Evolutionary conservation across 176 grass and related monocot genomes (phyloP).

Genomic region (Areca catechu): DNA sequence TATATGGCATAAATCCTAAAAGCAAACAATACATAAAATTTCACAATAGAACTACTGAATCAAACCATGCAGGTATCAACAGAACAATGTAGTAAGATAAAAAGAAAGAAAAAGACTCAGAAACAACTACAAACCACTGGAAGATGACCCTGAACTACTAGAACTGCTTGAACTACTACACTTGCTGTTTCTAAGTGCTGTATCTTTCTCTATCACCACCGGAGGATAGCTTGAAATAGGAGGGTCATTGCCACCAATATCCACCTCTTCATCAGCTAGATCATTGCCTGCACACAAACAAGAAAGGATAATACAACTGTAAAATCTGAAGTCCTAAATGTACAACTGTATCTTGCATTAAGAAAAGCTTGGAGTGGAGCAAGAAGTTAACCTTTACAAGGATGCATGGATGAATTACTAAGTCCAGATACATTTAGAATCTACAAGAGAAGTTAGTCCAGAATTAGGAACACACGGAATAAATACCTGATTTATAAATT

Average conservation of each 20-base stretch:
- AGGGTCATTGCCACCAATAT: constrained; percentile 80
- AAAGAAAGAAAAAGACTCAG: constrained; percentile 6
- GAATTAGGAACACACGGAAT: not conserved
- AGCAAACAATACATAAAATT: too few relatives aligned
- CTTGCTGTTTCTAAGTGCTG: constrained; percentile 39
- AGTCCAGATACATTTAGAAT: constrained; percentile 63
- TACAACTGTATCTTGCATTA: constrained; percentile 12
- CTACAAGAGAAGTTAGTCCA: constrained; percentile 17
- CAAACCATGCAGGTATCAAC: too few relatives aligned
- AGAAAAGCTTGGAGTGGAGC: not conserved
- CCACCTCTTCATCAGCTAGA: constrained; percentile 83
- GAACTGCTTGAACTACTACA: constrained; percentile 61
- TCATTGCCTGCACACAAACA: constrained; percentile 24
- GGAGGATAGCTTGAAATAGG: constrained; percentile 33
- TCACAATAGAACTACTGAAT: too few relatives aligned
- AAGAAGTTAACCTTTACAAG: constrained; percentile 55
- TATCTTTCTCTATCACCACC: constrained; percentile 65
- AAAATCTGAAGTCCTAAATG: constrained; percentile 1
- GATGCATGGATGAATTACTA: constrained; percentile 61
- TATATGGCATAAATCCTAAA: too few relatives aligned
- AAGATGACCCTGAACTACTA: constrained; percentile 74
- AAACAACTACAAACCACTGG: constrained; percentile 62
- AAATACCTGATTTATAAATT: too few relatives aligned
- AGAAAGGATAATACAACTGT: not conserved
- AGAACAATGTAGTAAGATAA: not conserved